Base-by-base conservation (phyloP, 257 asterid genomes). In the Plantago ovata region DNA sequence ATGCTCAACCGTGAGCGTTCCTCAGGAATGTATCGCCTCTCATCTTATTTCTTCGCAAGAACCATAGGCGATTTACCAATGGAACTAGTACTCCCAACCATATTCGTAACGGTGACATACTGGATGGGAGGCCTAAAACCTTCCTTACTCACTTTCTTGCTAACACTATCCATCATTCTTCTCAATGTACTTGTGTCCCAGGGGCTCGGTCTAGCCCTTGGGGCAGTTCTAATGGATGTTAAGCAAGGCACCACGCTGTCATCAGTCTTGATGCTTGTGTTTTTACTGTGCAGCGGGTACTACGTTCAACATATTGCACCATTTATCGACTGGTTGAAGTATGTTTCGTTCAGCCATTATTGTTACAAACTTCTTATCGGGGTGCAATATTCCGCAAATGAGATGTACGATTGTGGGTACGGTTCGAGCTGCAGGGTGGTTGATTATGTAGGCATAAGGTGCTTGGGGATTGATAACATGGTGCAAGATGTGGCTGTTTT, bases 61-160 rank as follows among this genome's bases (percentile, higher is more conserved):
- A 82, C 61, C 10, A 61, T 59, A 0, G 95, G 96, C 0, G 98
- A 90, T 47, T 61, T 90, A 3, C 98, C 98, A 21, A 86, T 90
- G 96, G 96, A 86, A 48, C 85, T 90, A 3, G 75, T 84, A 2
- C 86, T 90, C 13, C 98, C 98, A 3, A 87, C 94, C n/a, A 58
- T 84, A 13, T 86, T 79, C 9, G 80, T 83, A 2, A 79, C 95
- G 0, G 48, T 79, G 14, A 69, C 95, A 0, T 90, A 90, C 50
- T 90, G 98, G 96, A 84, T 84, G 94, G 93, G 89, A 1, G 96
- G 98, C 54, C 77, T 90, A 6, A 84, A 78, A 58, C 87, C 95
- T 32, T 77, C 92, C 33, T 38, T 79, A 33, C 0, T 72, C 13
- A 71, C 93, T 0, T 90, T 86, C 66, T 39, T 70, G 13, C 66